phyloP scores from a whole-genome alignment of 2,329 filamentous ascomycete genomes.

The Penicillium occitanis region DNA sequence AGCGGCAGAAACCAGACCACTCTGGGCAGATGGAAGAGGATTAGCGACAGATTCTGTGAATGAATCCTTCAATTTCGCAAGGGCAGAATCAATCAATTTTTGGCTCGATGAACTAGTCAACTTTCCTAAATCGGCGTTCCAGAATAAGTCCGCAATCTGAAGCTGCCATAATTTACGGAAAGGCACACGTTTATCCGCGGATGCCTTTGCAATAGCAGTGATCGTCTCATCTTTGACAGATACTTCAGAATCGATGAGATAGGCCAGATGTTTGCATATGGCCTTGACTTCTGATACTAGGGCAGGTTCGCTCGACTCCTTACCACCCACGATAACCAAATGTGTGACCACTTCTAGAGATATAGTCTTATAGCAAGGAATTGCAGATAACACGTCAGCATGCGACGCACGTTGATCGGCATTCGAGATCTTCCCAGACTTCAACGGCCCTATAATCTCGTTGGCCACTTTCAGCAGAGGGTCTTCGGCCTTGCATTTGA shows the following conservation, averaged over 20 bases:
- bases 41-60: conserved; percentile 79
- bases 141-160: conserved; percentile 69
- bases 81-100: conserved; percentile 51
- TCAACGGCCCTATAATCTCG: conserved; percentile 77
- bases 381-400: conserved; percentile 71
- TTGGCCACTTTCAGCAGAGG: conserved; percentile 68
- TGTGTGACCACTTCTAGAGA: conserved; percentile 66
- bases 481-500: conserved; percentile 58
- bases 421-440: conserved; percentile 76
- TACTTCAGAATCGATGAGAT: conserved; percentile 60
- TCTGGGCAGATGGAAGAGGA: conserved; percentile 75
- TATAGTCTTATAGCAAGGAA: conserved; percentile 61
- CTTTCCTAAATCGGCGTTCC: conserved; percentile 51
- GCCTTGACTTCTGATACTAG: conserved; percentile 72
- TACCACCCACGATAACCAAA: conserved; percentile 68
- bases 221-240: conserved; percentile 65
- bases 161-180: conserved; percentile 79
- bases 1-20: conserved; percentile 74
- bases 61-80: conserved; percentile 58
- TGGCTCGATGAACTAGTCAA: conserved; percentile 50
- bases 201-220: conserved; percentile 75
- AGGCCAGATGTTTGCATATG: conserved; percentile 64
- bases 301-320: conserved; percentile 87
- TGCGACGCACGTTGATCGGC: conserved; percentile 82
- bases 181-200: conserved; percentile 78